Evolutionary conservation across 2,329 filamentous ascomycete genomes (phyloP).

Genomic region (Pezicula neosporulosa): DNA sequence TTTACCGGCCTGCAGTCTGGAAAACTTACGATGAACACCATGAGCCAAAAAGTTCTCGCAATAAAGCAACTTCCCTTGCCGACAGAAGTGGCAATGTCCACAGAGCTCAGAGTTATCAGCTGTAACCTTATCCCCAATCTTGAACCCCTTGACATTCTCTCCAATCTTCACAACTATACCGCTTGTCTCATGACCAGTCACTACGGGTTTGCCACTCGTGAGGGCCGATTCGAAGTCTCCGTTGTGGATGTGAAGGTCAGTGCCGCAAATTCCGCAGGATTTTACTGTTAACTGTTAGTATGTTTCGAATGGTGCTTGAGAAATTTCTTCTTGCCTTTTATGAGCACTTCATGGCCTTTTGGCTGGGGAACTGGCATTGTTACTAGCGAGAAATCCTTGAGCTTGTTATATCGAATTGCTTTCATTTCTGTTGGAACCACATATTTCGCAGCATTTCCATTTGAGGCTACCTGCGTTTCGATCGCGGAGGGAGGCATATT

Average conservation of each 20-base stretch:
- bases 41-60: slow-evolving; percentile 16
- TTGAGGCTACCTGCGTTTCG: slow-evolving; percentile 5
- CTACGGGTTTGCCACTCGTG: slow-evolving; percentile 9
- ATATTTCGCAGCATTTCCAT: slow-evolving; percentile 7
- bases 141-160: slow-evolving; percentile 14
- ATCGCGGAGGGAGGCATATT: slow-evolving; percentile 1
- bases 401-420: slow-evolving; percentile 14
- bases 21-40: slow-evolving; percentile 13
- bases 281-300: slow-evolving; percentile 4
- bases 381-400: slow-evolving; percentile 14
- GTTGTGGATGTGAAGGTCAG: slow-evolving; percentile 13
- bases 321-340: slow-evolving; percentile 9
- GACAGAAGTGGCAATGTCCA: slow-evolving; percentile 14
- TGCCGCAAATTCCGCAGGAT: slow-evolving; percentile 14
- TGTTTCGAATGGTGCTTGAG: not conserved
- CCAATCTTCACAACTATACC: slow-evolving; percentile 15
- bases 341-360: slow-evolving; percentile 12
- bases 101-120: slow-evolving; percentile 14
- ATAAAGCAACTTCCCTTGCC: slow-evolving; percentile 14
- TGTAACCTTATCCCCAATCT: slow-evolving; percentile 14
- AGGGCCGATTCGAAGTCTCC: slow-evolving; percentile 14
- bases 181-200: slow-evolving; percentile 15
- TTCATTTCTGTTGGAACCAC: slow-evolving; percentile 13
- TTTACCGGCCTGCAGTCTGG: not conserved
- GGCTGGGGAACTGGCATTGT: slow-evolving; percentile 13